phyloP scores from a whole-genome alignment of 2,329 filamentous ascomycete genomes.

The Sphaerostilbella broomeana region DNA sequence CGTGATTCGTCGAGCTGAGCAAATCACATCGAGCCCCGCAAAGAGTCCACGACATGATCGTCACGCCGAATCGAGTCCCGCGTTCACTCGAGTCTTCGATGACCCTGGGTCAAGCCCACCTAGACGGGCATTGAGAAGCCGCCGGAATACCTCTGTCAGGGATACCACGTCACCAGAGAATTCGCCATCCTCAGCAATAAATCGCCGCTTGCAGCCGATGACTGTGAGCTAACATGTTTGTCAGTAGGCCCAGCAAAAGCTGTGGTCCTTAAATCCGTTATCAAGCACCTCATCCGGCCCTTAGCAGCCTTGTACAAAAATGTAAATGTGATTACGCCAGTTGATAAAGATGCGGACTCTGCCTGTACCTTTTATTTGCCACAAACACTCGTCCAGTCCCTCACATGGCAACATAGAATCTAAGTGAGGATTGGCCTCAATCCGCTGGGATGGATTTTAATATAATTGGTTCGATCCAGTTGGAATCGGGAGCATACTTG shows the following conservation, averaged over 20 bases:
- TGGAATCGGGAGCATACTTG: too few relatives aligned
- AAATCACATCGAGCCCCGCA: slow-evolving; percentile 50
- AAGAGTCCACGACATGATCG: slow-evolving; percentile 42
- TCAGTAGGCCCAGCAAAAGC: neutral
- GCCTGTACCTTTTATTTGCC: too few relatives aligned
- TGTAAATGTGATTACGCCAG: too few relatives aligned
- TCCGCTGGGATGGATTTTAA: too few relatives aligned
- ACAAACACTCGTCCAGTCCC: too few relatives aligned
- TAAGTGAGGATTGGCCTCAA: too few relatives aligned
- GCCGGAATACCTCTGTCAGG: slow-evolving; percentile 47
- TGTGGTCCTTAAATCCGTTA: neutral
- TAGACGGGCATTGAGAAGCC: slow-evolving; percentile 44
- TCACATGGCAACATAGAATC: too few relatives aligned
- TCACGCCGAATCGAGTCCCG: slow-evolving; percentile 53
- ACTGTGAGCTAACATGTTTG: slow-evolving; percentile 43
- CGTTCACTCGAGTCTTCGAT: slow-evolving; percentile 60
- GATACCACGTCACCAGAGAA: slow-evolving; percentile 45
- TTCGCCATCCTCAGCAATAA: slow-evolving; percentile 44
- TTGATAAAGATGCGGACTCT: too few relatives aligned
- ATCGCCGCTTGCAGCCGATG: slow-evolving; percentile 57
- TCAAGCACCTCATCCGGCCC: neutral
- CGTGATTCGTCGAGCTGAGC: slow-evolving; percentile 52
- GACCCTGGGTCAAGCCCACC: slow-evolving; percentile 53
- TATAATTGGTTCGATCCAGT: too few relatives aligned
- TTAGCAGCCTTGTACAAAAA: slow-evolving; percentile 23